Evolutionary conservation across 2,329 filamentous ascomycete species (phyloP), one percentile per base, ranked within the genome.

Genomic region (Sclerotinia spermophila): DNA sequence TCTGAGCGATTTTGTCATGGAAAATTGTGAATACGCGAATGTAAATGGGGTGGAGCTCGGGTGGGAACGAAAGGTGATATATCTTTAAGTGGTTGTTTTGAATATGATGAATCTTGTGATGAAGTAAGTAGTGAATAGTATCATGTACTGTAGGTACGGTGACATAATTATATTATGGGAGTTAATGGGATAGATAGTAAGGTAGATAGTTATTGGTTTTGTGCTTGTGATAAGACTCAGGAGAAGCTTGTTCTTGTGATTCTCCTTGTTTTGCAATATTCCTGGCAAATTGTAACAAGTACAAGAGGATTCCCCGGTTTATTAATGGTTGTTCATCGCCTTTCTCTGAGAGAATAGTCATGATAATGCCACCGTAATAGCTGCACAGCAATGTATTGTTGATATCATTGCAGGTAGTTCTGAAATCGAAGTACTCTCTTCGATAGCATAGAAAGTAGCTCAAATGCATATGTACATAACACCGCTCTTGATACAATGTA

Each of bases 1-100:
- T 4, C 8, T 4, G 1, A 17, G 24, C 10, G 24, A 40, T 15
- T 1, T 6, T 0, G 1, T 27, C 0, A 10, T 42, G 6, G 8
- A 42, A 53, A 40, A 30, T 19, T 3, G 45, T 53, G 62, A 66
- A 64, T 64, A 19, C n/a, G 7, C 33, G 62, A 65, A 40, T 40
- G 13, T 30, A 40, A 40, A 40, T 30, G 17, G 17, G n/a, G 10
- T 27, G 30, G 44, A 15, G 15, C 11, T 30, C 17, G n/a, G 45
- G 21, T 53, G 33, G 40, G 19, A 30, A 11, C 27, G 7, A 15
- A n/a, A 59, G 35, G 24, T n/a, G 10, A 53, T 5, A 53, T 5
- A 17, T 15, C 15, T 30, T 21, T 24, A 24, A 11, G 10, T 5
- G 5, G 7, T 27, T 40, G 11, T 30, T 30, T 40, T 11, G 5